phyloP scores from a whole-genome alignment of 208 protist genomes.

The Leishmania tropica region DNA sequence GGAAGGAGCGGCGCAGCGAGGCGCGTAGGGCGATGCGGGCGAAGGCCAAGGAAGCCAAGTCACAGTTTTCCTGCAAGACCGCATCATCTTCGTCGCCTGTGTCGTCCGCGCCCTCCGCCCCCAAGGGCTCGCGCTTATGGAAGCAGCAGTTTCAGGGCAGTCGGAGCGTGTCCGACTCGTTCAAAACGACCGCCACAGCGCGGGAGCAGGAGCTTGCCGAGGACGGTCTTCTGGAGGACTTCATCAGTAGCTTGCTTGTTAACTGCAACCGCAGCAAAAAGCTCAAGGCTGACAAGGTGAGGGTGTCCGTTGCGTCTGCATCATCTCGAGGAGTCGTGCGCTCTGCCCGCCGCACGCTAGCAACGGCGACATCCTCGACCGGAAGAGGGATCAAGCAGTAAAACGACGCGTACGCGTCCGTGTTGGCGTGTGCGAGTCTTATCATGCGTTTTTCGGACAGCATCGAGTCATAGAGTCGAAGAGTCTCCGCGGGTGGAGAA shows the following conservation, averaged over 20 bases:
- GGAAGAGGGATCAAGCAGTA: not conserved
- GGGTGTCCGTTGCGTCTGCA: not conserved
- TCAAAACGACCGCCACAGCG: not conserved
- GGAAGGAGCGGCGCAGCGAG: constrained; percentile 8
- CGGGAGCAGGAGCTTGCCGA: constrained; percentile 5
- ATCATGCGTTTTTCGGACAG: not conserved
- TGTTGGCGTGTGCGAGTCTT: not conserved
- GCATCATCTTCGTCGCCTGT: not conserved
- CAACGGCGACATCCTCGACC: not conserved
- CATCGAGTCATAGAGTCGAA: not conserved
- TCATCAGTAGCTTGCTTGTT: constrained; percentile 18
- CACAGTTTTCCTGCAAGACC: not conserved
- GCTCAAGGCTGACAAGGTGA: not conserved
- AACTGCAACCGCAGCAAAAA: not conserved
- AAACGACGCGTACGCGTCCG: not conserved
- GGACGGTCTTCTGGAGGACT: constrained; percentile 22
- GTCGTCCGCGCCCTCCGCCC: not conserved
- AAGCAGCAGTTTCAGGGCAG: not conserved
- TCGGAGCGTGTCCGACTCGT: not conserved
- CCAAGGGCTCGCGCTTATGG: not conserved
- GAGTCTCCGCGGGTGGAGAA: not conserved
- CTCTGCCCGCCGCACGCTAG: not conserved
- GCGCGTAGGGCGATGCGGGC: constrained; percentile 4
- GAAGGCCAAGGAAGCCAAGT: not conserved
- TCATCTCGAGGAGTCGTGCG: not conserved